Evolutionary conservation across 306 rosid species (phyloP), one percentile per base, ranked within the genome.

Genomic region (Oemleria cerasiformis): DNA sequence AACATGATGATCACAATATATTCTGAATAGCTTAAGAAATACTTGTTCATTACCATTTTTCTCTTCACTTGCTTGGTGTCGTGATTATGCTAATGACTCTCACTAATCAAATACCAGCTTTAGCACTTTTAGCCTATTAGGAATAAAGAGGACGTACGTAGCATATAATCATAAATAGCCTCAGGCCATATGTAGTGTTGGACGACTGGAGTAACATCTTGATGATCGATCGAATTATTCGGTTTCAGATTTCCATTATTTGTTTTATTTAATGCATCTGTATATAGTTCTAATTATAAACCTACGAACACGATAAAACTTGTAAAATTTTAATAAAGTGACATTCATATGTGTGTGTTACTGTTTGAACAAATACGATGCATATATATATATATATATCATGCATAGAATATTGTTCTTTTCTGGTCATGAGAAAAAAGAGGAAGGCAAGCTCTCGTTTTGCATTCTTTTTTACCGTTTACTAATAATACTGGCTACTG

Each of bases 1-100:
- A 30, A 30, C 36, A 30, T 4, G 2, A 25, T 25, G 30, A 25
- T 25, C 30, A 25, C 30, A 25, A 25, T 25, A 25, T 25, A 25
- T 25, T 2, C 2, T 1, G 2, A 25, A 25, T 30, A 30, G 36
- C 36, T 30, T 30, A 30, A 30, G 36, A 30, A 30, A 1, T 30
- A 30, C 3, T 30, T 30, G 36, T 4, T 30, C 36, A 30, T 30
- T 30, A 30, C 36, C 36, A 30, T 30, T 30, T 30, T n/a, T n/a
- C n/a, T n/a, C n/a, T n/a, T n/a, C n/a, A n/a, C n/a, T n/a, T n/a
- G n/a, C n/a, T n/a, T 70, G 56, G 74, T 25, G 45, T 34, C 55
- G 5, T 43, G 4, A 39, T 41, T 40, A 68, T 50, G 39, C 73
- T 54, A 68, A 20, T 19, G 12, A 40, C 73, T 41, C 64, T 70